A percentile compares a stretch with the other conserved stretches of the same genome.
Evolutionary conservation across 2,329 filamentous ascomycete species (phyloP).

Genomic region (Diplodia intermedia): DNA sequence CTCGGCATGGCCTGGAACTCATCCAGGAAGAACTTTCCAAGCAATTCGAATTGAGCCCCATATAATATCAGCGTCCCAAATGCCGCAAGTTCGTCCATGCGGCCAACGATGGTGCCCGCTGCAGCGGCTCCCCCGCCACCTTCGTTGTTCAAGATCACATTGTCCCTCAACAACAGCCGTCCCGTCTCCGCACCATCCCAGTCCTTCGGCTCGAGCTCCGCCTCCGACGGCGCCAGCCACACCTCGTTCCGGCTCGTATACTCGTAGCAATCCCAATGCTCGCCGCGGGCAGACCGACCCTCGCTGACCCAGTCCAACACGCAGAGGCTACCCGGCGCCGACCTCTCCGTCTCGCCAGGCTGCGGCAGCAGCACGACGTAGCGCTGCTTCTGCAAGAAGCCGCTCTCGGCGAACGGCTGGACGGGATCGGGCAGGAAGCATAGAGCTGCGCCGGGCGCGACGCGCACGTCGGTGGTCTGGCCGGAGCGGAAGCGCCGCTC

Average conservation of each 20-base stretch:
- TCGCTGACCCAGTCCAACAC: constrained; percentile 94
- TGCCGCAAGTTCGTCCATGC: constrained; percentile 77
- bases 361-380: constrained; percentile 60
- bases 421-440: constrained; percentile 86
- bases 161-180: constrained; percentile 82
- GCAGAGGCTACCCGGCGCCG: constrained; percentile 63
- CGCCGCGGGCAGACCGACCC: constrained; percentile 81
- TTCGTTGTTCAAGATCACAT: constrained; percentile 68
- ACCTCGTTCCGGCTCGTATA: constrained; percentile 91
- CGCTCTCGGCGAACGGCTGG: constrained; percentile 84
- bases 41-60: constrained; percentile 69
- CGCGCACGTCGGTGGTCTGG: constrained; percentile 58
- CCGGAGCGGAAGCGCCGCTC: constrained; percentile 60
- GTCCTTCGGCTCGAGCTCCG: constrained; percentile 18
- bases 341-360: background rate
- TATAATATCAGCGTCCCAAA: constrained; percentile 86
- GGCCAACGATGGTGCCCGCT: constrained; percentile 43
- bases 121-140: background rate
- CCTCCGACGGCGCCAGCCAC: constrained; percentile 59
- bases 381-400: constrained; percentile 83
- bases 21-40: constrained; percentile 76
- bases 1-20: constrained; percentile 81
- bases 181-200: constrained; percentile 36
- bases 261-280: constrained; percentile 81
- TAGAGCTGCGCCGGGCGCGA: constrained; percentile 59